Base-by-base conservation (phyloP, 176 grass and related monocot genomes). In the bread wheat (Triticum aestivum) region DNA sequence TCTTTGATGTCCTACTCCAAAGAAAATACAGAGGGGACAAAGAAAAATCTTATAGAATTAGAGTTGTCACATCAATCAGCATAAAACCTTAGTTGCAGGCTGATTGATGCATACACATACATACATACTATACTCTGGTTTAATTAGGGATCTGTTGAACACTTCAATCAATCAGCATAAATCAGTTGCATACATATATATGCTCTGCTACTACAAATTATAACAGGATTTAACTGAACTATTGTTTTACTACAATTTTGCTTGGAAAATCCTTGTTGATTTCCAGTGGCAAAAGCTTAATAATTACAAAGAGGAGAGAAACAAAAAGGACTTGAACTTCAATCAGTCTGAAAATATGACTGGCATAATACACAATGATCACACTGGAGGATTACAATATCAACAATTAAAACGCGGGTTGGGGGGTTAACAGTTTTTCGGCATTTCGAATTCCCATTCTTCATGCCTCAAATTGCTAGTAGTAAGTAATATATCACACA, bases 371-470 rank as follows among this genome's bases (percentile, higher is more conserved):
- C 52, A 82, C 13, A 21, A 51, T 77, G 30, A 23, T 21, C 61
- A 85, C 21, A 54, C 14, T 27, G 20, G 74, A 29, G 2, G 49
- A 52, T 52, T 26, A 37, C 69, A 68, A 20, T 47, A 82, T 83
- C 72, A 88, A 64, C 85, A 87, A 52, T 81, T 51, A 34, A 73
- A 63, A 61, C 17, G n/a, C 23, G 23, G 42, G 12, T 8, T 77
- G 75, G 44, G 74, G 65, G 51, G 75, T 79, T 73, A 79, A 78
- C 34, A 79, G 18, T 20, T 51, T 20, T 51, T 69, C 10, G 62
- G 82, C 74, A 79, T 62, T 39, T n/a, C 34, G 13, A 84, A 78
- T 64, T 59, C 30, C n/a, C 15, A 18, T 47, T 47, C 9, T 24
- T 35, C 18, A 79, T 64, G 58, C 67, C 26, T 34, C 61, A 34